Percentiles rank a stretch among this genome's conserved stretches.
Evolutionary conservation across 116 monocot genomes (phyloP).

Genomic region (Cymodocea nodosa): DNA sequence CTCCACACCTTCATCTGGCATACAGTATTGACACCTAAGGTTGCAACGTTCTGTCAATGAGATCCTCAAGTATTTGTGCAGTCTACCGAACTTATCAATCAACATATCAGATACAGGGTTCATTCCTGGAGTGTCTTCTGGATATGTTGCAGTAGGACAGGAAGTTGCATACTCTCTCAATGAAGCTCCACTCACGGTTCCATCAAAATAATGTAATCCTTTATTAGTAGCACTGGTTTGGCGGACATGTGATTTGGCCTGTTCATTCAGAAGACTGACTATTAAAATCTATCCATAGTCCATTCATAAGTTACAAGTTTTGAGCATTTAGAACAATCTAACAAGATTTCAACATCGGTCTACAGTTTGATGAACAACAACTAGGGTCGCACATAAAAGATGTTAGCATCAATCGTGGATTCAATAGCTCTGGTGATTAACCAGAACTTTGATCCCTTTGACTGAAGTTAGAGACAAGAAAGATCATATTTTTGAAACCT

Average conservation of each 20-base stretch:
- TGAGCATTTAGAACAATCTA: no score
- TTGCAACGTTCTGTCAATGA: constrained; percentile 95
- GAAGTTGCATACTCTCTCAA: constrained; percentile 32
- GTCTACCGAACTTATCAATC: constrained; percentile 73
- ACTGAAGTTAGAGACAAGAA: no score
- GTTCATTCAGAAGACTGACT: not conserved
- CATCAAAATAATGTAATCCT: not conserved
- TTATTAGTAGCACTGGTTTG: not conserved
- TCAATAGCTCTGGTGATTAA: no score
- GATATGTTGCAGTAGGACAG: constrained; percentile 30
- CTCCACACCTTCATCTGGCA: constrained; percentile 98
- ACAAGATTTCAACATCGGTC: no score
- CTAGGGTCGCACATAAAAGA: no score
- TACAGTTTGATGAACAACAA: no score
- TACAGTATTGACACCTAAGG: constrained; percentile 92
- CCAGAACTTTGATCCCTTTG: no score
- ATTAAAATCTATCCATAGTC: no score
- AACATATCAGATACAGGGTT: constrained; percentile 48
- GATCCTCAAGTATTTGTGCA: constrained; percentile 83
- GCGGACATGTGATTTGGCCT: not conserved
- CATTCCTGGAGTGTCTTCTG: constrained; percentile 22
- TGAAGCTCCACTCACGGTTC: not conserved
- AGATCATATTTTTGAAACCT: no score
- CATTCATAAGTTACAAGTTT: no score
- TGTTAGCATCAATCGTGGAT: no score